A percentile compares a stretch with the other conserved stretches of the same genome.
These are phyloP conservation scores for Phialemoniopsis sp. DNA, from an alignment of 2,329 filamentous ascomycete species.

Conservation along the genomic window DNA sequence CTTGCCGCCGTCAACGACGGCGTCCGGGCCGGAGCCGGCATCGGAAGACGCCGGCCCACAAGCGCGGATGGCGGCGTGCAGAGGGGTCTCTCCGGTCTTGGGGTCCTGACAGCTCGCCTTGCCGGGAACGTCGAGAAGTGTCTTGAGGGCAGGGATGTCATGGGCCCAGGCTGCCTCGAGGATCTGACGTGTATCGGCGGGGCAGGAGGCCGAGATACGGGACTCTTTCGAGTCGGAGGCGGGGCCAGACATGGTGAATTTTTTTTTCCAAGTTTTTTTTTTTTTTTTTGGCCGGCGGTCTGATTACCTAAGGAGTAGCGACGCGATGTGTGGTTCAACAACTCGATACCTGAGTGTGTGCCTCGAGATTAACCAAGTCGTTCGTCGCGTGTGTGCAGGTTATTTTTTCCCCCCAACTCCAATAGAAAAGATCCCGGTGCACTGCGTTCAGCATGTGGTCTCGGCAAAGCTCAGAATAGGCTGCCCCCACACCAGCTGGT, in stretches of 20 bases:
- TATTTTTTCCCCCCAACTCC: no score
- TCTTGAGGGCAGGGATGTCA: constrained; percentile 62
- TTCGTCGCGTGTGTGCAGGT: no score
- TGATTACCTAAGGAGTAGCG: no score
- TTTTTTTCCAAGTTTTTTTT: not conserved
- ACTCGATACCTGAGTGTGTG: no score
- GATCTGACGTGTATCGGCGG: constrained; percentile 44
- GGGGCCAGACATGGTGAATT: constrained; percentile 12
- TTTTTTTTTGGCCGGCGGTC: not conserved
- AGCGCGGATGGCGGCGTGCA: constrained; percentile 86
- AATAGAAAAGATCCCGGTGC: no score
- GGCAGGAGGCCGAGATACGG: constrained; percentile 50
- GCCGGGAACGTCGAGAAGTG: constrained; percentile 60
- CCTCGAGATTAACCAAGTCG: no score
- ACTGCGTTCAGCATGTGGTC: no score
- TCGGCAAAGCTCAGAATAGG: no score
- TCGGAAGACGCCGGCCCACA: constrained; percentile 41
- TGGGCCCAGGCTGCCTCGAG: constrained; percentile 53
- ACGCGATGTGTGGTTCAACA: no score
- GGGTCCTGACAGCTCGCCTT: constrained; percentile 76
- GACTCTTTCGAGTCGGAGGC: constrained; percentile 44
- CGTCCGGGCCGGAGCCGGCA: no score
- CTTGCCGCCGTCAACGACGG: constrained; percentile 40
- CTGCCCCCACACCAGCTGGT: no score
- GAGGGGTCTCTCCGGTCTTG: constrained; percentile 78